Percentiles rank a stretch among this genome's conserved stretches.
Conservation (phyloP, 1,284 basidiomycete genomes). For the Ustilago loliicola region DNA sequence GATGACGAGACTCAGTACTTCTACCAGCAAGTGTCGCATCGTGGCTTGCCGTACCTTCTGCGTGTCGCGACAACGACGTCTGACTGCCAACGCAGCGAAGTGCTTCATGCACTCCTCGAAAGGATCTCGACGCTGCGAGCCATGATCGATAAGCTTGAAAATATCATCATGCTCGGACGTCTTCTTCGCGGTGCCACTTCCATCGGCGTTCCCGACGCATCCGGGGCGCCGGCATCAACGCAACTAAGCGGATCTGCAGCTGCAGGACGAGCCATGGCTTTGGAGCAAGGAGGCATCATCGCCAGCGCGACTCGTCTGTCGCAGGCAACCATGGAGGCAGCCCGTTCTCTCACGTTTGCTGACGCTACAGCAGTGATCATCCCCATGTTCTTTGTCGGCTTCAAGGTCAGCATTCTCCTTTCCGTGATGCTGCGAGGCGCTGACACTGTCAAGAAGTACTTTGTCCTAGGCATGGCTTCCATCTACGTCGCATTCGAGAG, state of each 20-base stretch:
- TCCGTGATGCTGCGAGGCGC: conserved; percentile 53
- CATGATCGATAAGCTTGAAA: conserved; percentile 40
- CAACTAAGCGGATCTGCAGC: conserved; percentile 3
- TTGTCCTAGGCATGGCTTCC: conserved; percentile 41
- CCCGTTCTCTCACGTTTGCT: conserved; percentile 27
- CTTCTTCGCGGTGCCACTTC: conserved; percentile 10
- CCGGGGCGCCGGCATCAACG: not conserved
- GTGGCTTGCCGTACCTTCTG: conserved; percentile 52
- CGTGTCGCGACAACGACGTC: conserved; percentile 29
- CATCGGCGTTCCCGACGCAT: not conserved
- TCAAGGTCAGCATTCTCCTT: conserved; percentile 56
- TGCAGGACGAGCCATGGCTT: conserved; percentile 3
- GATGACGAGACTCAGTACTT: conserved; percentile 12
- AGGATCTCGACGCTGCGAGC: conserved; percentile 27
- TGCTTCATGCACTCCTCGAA: conserved; percentile 27
- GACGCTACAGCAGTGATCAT: conserved; percentile 36
- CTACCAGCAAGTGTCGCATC: conserved; percentile 45
- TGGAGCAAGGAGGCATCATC: conserved; percentile 11
- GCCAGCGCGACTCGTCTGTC: not conserved
- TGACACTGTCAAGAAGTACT: conserved; percentile 37
- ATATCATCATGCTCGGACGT: conserved; percentile 33
- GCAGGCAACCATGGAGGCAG: not conserved
- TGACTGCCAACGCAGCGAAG: conserved; percentile 37
- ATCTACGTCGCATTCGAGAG: conserved; percentile 51
- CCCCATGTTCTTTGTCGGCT: conserved; percentile 50